Evolutionary conservation across 2,329 filamentous ascomycete genomes (phyloP).

Genomic region (Sarocladiaceae sp.): DNA sequence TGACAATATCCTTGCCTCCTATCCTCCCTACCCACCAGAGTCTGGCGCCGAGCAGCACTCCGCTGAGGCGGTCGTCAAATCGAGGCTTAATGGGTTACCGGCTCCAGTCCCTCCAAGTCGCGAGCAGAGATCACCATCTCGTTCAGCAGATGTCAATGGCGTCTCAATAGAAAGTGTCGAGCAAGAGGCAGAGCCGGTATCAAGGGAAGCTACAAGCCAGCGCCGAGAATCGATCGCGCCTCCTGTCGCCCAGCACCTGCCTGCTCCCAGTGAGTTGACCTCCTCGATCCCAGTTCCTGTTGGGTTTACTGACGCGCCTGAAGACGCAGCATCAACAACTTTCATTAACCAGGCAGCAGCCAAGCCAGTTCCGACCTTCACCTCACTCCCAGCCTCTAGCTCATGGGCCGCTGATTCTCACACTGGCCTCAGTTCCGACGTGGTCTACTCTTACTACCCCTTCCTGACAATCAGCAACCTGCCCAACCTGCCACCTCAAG

Average conservation of each 20-base stretch:
- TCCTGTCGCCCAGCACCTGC: background rate
- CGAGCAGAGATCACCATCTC: conserved; percentile 1
- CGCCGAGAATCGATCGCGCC: background rate
- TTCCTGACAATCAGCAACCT: conserved; percentile 30
- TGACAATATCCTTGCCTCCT: conserved; percentile 21
- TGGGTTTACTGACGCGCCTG: background rate
- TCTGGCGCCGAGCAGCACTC: conserved; percentile 18
- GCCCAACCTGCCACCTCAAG: conserved; percentile 33
- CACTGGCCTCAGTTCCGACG: conserved; percentile 21
- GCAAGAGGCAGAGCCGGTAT: background rate
- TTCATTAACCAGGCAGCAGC: background rate
- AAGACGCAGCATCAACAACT: background rate
- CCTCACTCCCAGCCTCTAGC: background rate
- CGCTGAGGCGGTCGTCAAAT: conserved; percentile 22
- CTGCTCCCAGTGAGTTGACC: background rate
- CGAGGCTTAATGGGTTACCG: conserved; percentile 17
- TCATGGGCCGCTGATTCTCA: conserved; percentile 22
- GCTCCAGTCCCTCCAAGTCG: background rate
- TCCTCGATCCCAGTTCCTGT: background rate
- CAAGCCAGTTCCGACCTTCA: conserved; percentile 2
- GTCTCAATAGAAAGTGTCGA: background rate
- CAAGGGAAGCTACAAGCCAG: background rate
- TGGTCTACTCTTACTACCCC: conserved; percentile 38
- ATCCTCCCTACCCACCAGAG: conserved; percentile 22
- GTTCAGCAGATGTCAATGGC: background rate